A percentile compares a stretch with the other conserved stretches of the same genome.
Evolutionary conservation across 106 monocot species (phyloP).

Genomic region (Chionographis japonica): DNA sequence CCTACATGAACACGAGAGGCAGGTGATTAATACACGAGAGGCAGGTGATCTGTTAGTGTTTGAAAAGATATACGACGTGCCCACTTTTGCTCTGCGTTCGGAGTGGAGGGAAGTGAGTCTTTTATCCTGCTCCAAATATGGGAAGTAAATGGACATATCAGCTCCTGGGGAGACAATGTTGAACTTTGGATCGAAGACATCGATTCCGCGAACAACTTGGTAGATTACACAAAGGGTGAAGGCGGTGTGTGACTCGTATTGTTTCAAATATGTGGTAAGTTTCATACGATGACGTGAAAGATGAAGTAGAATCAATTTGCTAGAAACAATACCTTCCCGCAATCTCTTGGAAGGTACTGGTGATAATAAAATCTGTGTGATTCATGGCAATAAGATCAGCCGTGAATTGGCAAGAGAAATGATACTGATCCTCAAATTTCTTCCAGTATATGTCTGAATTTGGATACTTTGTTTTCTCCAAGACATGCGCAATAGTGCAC

Average conservation of each 20-base stretch:
- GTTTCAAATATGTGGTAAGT: not conserved
- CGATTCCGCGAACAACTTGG: constrained; percentile 50
- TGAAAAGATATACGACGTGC: not conserved
- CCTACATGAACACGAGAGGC: constrained; percentile 14
- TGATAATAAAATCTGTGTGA: constrained; percentile 86
- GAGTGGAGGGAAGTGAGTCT: constrained; percentile 39
- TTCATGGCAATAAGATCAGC: constrained; percentile 93
- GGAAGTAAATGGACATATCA: constrained; percentile 51
- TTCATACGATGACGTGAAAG: not conserved
- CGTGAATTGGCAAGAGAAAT: constrained; percentile 52
- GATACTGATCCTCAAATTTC: constrained; percentile 65
- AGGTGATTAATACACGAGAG: not conserved
- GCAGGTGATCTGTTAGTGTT: no score
- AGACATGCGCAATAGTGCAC: constrained; percentile 71
- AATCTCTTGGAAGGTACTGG: constrained; percentile 93
- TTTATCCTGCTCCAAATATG: constrained; percentile 25
- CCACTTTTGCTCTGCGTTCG: constrained; percentile 41
- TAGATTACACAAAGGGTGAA: constrained; percentile 54
- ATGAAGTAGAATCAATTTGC: no score
- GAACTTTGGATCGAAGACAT: constrained; percentile 52
- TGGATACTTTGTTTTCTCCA: constrained; percentile 74
- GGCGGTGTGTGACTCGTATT: constrained; percentile 36
- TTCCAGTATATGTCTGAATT: constrained; percentile 76
- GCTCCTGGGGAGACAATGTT: constrained; percentile 46
- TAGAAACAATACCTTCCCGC: constrained; percentile 64